Conservation (phyloP, 1,284 basidiomycete species). For the Trichosporon sp. region DNA sequence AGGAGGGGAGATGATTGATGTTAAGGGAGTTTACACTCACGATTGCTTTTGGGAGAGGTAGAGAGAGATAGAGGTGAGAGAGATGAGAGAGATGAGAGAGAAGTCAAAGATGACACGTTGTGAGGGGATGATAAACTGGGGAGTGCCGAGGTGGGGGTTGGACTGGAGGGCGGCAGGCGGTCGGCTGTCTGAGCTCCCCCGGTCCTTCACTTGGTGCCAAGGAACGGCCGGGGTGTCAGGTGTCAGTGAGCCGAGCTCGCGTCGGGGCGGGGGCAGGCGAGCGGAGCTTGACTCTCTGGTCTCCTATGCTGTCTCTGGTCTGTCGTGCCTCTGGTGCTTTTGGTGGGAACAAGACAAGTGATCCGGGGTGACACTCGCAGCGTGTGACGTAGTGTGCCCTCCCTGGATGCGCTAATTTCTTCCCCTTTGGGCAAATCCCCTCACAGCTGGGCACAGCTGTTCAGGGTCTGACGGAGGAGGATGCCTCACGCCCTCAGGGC, state of each 20-base stretch:
- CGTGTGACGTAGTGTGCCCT: background rate
- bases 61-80: background rate
- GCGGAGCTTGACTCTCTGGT: too few species aligned
- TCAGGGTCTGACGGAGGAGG: background rate
- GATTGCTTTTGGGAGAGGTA: background rate
- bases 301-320: background rate
- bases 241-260: conserved; percentile 12
- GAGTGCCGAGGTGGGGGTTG: background rate
- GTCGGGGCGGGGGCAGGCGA: background rate
- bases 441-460: background rate
- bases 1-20: background rate
- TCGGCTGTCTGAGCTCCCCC: background rate
- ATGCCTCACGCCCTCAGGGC: background rate
- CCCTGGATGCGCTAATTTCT: background rate
- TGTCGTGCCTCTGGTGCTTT: background rate
- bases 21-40: background rate
- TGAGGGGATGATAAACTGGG: conserved; percentile 1
- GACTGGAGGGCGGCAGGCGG: conserved; percentile 5
- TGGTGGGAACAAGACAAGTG: conserved; percentile 4
- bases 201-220: conserved; percentile 1
- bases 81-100: background rate
- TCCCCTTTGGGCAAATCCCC: background rate
- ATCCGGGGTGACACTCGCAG: conserved; percentile 1
- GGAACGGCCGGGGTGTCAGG: background rate
- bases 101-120: conserved; percentile 7